Percentiles rank a stretch among this genome's conserved stretches.
phyloP scores from a whole-genome alignment of 1,284 basidiomycete genomes.

The Thelephora terrestris region DNA sequence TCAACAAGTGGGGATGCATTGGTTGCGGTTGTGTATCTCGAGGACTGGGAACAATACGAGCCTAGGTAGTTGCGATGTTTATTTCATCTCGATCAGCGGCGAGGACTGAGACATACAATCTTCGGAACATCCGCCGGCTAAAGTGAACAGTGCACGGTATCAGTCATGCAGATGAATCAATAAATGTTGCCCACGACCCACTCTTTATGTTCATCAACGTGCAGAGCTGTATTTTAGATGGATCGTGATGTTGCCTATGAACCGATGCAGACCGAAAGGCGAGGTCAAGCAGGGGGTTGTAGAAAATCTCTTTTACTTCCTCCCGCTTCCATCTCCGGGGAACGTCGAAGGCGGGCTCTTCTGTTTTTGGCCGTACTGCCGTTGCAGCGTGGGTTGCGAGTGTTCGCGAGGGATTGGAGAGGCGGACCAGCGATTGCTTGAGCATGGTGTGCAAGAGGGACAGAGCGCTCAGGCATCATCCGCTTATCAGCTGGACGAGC shows the following conservation, averaged over 20 bases:
- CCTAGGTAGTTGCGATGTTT: constrained; percentile 31
- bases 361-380: constrained; percentile 7
- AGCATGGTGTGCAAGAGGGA: constrained; percentile 19
- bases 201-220: constrained; percentile 99
- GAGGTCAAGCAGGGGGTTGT: constrained; percentile 76
- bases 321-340: constrained; percentile 54
- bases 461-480: background rate
- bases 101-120: constrained; percentile 58
- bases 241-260: constrained; percentile 83
- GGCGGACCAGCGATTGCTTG: constrained; percentile 12
- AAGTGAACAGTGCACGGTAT: constrained; percentile 3
- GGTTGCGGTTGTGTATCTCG: constrained; percentile 82
- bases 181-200: constrained; percentile 31
- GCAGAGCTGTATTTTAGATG: constrained; percentile 88
- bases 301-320: constrained; percentile 71
- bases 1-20: constrained; percentile 86
- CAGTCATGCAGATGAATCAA: background rate
- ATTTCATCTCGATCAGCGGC: background rate
- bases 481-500: too few species aligned
- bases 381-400: constrained; percentile 52
- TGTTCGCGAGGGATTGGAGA: constrained; percentile 28
- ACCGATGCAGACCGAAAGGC: constrained; percentile 77
- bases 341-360: constrained; percentile 18
- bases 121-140: constrained; percentile 91
- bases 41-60: constrained; percentile 97